Conservation (phyloP, 2,329 filamentous ascomycete genomes). For the Xylariaceae sp. region DNA sequence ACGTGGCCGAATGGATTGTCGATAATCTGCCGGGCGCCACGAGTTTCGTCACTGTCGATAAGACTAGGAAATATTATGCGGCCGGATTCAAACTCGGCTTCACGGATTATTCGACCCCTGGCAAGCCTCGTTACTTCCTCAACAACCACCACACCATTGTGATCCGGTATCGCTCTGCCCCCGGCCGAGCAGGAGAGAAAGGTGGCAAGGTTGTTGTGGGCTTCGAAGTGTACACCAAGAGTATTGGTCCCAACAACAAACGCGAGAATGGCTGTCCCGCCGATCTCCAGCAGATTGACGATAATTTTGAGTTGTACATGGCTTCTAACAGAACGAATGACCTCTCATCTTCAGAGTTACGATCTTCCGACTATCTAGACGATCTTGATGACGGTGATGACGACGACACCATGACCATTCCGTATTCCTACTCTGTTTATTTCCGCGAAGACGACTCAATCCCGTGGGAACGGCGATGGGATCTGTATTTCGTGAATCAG, state of each 20-base stretch:
- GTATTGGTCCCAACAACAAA: slow-evolving; percentile 58
- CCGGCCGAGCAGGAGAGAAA: slow-evolving; percentile 62
- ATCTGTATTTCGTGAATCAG: slow-evolving; percentile 85
- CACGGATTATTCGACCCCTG: slow-evolving; percentile 60
- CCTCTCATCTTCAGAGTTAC: slow-evolving; percentile 44
- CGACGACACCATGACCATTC: slow-evolving; percentile 64
- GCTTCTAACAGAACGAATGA: slow-evolving; percentile 57
- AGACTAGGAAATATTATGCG: slow-evolving; percentile 81
- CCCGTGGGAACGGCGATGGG: slow-evolving; percentile 83
- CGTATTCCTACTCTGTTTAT: slow-evolving; percentile 87
- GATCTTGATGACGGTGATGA: slow-evolving; percentile 56
- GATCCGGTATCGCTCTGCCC: slow-evolving; percentile 69
- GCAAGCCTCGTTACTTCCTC: slow-evolving; percentile 65
- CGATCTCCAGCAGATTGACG: slow-evolving; percentile 59
- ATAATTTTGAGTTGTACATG: slow-evolving; percentile 66
- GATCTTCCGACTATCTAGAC: slow-evolving; percentile 57
- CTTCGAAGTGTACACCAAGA: slow-evolving; percentile 88
- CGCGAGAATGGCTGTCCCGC: slow-evolving; percentile 66
- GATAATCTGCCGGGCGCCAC: slow-evolving; percentile 88
- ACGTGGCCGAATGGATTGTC: slow-evolving; percentile 90
- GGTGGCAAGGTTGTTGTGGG: slow-evolving; percentile 79
- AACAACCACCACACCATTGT: slow-evolving; percentile 89
- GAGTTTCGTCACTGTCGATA: slow-evolving; percentile 82
- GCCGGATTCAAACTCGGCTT: slow-evolving; percentile 87
- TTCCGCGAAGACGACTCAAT: slow-evolving; percentile 77